phyloP scores from a whole-genome alignment of 768 basidiomycete genomes.

The Tulasnella sp. region DNA sequence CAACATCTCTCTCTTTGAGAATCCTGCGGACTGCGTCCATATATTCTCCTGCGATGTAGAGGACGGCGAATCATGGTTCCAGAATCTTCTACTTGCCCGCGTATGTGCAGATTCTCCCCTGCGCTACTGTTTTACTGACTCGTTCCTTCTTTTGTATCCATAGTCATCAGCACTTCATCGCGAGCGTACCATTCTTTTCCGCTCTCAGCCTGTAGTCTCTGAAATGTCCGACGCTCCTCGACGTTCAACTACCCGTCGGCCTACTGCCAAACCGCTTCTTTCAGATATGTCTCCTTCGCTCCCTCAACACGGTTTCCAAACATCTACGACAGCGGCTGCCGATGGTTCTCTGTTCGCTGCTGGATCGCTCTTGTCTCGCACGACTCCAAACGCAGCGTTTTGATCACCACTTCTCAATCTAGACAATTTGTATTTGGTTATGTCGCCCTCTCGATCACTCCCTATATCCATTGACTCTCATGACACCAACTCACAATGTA shows the following conservation, averaged over 20 bases:
- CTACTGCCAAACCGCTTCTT: not conserved
- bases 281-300: slow-evolving; percentile 12
- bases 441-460: not conserved
- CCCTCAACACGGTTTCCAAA: not conserved
- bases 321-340: not conserved
- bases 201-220: not conserved
- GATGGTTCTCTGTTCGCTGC: slow-evolving; percentile 3
- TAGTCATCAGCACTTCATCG: slow-evolving; percentile 78
- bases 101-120: slow-evolving; percentile 37
- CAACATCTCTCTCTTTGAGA: slow-evolving; percentile 75
- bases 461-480: slow-evolving; percentile 4
- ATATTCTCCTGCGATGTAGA: slow-evolving; percentile 66
- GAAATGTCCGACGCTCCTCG: not conserved
- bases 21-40: slow-evolving; percentile 78
- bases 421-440: too few relatives aligned
- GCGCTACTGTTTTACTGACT: not conserved
- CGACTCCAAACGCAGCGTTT: slow-evolving; percentile 3
- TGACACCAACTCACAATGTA: not conserved
- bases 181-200: slow-evolving; percentile 58
- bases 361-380: slow-evolving; percentile 13
- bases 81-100: slow-evolving; percentile 68
- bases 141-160: slow-evolving; percentile 17
- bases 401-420: too few relatives aligned
- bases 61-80: slow-evolving; percentile 68
- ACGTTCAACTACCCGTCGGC: not conserved